A percentile compares a stretch with the other conserved stretches of the same genome.
Conservation (phyloP, 2,329 filamentous ascomycete species). For the Verticillium isaacii region DNA sequence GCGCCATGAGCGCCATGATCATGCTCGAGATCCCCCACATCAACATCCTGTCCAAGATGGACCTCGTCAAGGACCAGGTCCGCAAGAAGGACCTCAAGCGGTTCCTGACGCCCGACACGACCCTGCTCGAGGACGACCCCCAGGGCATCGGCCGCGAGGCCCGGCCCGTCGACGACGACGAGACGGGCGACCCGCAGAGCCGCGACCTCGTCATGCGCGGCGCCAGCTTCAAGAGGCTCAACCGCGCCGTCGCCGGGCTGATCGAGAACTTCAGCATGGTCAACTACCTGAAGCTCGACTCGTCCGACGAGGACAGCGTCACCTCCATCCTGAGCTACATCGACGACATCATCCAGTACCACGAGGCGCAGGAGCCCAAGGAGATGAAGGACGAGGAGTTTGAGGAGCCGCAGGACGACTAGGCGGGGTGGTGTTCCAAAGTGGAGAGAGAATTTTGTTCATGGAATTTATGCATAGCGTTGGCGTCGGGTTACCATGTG, state of each 20-base stretch:
- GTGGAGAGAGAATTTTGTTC: not conserved
- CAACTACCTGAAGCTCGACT: slow-evolving; percentile 85
- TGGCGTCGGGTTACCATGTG: slow-evolving; percentile 23
- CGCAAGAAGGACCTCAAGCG: slow-evolving; percentile 83
- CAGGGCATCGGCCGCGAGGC: slow-evolving; percentile 34
- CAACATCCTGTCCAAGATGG: slow-evolving; percentile 97
- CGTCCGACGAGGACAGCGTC: slow-evolving; percentile 88
- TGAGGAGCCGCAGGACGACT: slow-evolving; percentile 22
- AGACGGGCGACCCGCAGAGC: slow-evolving; percentile 57
- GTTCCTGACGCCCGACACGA: slow-evolving; percentile 82
- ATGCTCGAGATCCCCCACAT: slow-evolving; percentile 97
- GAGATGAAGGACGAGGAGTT: slow-evolving; percentile 64
- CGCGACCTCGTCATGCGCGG: slow-evolving; percentile 73
- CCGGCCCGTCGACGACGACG: slow-evolving; percentile 41
- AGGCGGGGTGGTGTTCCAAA: slow-evolving; percentile 8
- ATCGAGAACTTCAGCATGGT: slow-evolving; percentile 99
- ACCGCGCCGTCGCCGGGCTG: slow-evolving; percentile 80
- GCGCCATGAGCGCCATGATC: slow-evolving; percentile 98
- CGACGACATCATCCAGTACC: slow-evolving; percentile 88
- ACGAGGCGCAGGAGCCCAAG: slow-evolving; percentile 86
- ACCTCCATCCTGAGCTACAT: slow-evolving; percentile 82
- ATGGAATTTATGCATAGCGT: slow-evolving; percentile 32
- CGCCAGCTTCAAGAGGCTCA: slow-evolving; percentile 74
- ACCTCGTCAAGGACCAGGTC: slow-evolving; percentile 86
- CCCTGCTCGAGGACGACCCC: slow-evolving; percentile 71